A percentile compares a stretch with the other conserved stretches of the same genome.
phyloP scores from a whole-genome alignment of 345 rosid species.

The Excoecaria agallocha region DNA sequence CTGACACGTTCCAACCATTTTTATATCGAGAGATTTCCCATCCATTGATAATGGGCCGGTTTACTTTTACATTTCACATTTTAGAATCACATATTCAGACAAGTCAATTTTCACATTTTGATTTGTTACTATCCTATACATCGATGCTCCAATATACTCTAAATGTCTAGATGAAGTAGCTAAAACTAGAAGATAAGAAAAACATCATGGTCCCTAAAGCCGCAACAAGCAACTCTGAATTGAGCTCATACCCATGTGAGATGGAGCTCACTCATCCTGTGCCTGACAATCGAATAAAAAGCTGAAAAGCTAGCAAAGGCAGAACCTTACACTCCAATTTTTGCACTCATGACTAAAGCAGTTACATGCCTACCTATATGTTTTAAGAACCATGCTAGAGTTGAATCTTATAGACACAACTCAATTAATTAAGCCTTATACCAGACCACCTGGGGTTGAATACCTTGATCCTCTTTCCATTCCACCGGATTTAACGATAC shows the following conservation, averaged over 20 bases:
- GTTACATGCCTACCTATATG: background rate
- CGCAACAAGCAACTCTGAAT: background rate
- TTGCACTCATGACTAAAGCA: background rate
- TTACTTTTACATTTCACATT: background rate
- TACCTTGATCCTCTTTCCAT: background rate
- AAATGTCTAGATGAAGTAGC: background rate
- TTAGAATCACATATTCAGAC: background rate
- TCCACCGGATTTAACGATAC: background rate
- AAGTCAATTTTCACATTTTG: background rate
- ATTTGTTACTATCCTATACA: no score
- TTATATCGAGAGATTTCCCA: background rate
- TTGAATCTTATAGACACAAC: background rate
- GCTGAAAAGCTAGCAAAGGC: background rate
- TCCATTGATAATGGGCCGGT: background rate
- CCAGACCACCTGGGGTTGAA: background rate
- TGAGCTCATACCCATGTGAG: background rate
- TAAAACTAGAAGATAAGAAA: background rate
- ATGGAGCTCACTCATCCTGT: background rate
- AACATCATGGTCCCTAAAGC: background rate
- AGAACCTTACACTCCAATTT: background rate
- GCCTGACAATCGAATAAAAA: background rate
- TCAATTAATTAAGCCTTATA: background rate
- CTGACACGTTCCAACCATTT: background rate
- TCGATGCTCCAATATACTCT: background rate
- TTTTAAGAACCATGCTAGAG: background rate